Evolutionary conservation across 1,139 yeast genomes (phyloP).

Genomic region (Suhomyces terraborum): DNA sequence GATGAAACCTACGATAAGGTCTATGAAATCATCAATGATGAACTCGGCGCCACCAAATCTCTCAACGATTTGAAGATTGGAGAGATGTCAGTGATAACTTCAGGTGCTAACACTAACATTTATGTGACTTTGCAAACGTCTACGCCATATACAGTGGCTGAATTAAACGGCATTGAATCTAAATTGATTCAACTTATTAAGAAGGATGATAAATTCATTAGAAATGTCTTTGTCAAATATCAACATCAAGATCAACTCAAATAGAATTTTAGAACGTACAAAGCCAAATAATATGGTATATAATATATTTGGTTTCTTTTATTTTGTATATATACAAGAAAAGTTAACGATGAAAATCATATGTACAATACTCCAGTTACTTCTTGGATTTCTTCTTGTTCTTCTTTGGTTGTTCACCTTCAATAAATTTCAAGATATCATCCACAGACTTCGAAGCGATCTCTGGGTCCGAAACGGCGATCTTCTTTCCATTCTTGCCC

Average conservation of each 20-base stretch:
- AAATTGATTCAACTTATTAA: slow-evolving; percentile 28
- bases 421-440: slow-evolving; percentile 66
- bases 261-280: neutral
- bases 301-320: neutral
- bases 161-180: slow-evolving; percentile 32
- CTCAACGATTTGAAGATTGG: slow-evolving; percentile 35
- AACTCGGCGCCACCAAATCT: slow-evolving; percentile 20
- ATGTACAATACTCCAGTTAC: slow-evolving; percentile 14
- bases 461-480: slow-evolving; percentile 46
- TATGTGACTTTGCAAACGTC: slow-evolving; percentile 28
- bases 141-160: slow-evolving; percentile 24
- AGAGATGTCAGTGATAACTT: slow-evolving; percentile 57
- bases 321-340: slow-evolving; percentile 16
- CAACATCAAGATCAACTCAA: slow-evolving; percentile 10
- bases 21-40: slow-evolving; percentile 24
- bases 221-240: slow-evolving; percentile 33
- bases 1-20: slow-evolving; percentile 34
- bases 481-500: slow-evolving; percentile 18
- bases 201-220: slow-evolving; percentile 36
- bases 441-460: slow-evolving; percentile 65
- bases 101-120: slow-evolving; percentile 69
- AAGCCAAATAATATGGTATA: neutral
- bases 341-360: slow-evolving; percentile 15
- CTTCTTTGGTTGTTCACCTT: slow-evolving; percentile 42
- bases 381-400: slow-evolving; percentile 20